Evolutionary conservation across 768 basidiomycete species (phyloP).

Genomic region (Rhodotorula kratochvilovae): DNA sequence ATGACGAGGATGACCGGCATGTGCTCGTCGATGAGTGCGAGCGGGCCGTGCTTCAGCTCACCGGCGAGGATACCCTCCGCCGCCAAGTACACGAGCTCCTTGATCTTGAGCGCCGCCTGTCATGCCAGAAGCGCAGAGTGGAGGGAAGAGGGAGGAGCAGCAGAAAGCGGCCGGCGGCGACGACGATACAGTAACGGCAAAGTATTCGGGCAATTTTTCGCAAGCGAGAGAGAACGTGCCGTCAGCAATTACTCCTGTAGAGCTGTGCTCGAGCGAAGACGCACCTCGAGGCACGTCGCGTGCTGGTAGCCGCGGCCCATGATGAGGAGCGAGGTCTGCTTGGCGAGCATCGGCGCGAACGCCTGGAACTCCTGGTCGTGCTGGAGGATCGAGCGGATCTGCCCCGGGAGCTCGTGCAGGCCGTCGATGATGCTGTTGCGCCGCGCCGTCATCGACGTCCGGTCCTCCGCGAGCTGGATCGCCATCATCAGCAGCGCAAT

Average conservation of each 20-base stretch:
- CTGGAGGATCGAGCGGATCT: conserved; percentile 81
- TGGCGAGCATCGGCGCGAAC: conserved; percentile 58
- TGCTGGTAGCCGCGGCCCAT: conserved; percentile 99
- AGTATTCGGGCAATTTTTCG: too few species aligned
- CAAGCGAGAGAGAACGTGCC: too few species aligned
- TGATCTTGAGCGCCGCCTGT: conserved; percentile 99
- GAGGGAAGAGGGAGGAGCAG: too few species aligned
- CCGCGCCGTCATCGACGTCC: conserved; percentile 83
- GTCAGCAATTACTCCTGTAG: too few species aligned
- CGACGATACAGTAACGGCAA: too few species aligned
- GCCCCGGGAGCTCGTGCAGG: conserved; percentile 78
- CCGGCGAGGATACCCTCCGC: conserved; percentile 91
- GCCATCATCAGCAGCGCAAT: conserved; percentile 97
- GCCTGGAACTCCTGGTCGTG: conserved; percentile 71
- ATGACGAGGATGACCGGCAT: conserved; percentile 84
- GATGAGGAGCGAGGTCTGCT: conserved; percentile 68
- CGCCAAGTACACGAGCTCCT: conserved; percentile 58
- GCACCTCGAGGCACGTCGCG: conserved; percentile 94
- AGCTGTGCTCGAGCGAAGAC: too few species aligned
- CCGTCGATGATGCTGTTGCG: conserved; percentile 89
- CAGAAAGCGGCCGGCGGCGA: too few species aligned
- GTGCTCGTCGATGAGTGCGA: conserved; percentile 87
- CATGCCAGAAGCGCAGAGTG: too few species aligned
- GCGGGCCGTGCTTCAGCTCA: conserved; percentile 96
- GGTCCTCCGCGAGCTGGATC: conserved; percentile 94